A percentile compares a stretch with the other conserved stretches of the same genome.
These are phyloP conservation scores for Trichoderma erinaceum DNA, from an alignment of 495 filamentous ascomycete species.

Conservation along the genomic window DNA sequence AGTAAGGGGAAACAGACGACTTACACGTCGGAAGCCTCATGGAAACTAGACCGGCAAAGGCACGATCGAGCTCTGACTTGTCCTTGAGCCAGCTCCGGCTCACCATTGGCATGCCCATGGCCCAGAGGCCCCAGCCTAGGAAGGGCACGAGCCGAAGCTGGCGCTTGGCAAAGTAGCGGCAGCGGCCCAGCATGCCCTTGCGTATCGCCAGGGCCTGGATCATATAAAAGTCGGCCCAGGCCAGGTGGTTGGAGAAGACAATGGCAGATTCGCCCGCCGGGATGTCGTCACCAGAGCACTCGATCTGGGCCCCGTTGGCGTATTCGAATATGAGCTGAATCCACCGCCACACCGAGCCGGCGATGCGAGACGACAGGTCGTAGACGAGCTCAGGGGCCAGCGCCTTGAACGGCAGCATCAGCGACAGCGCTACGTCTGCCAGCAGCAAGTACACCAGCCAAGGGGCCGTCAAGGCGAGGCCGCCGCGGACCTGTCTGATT, in stretches of 20 bases:
- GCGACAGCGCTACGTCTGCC: slow-evolving; percentile 45
- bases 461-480: slow-evolving; percentile 37
- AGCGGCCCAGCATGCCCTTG: slow-evolving; percentile 49
- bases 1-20: slow-evolving; percentile 18
- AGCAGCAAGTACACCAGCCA: slow-evolving; percentile 45
- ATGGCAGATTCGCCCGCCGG: slow-evolving; percentile 47
- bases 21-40: slow-evolving; percentile 50
- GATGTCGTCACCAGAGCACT: slow-evolving; percentile 41
- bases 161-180: slow-evolving; percentile 53
- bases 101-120: slow-evolving; percentile 55
- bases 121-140: slow-evolving; percentile 55
- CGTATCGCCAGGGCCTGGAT: slow-evolving; percentile 49
- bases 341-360: slow-evolving; percentile 44
- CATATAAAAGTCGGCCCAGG: slow-evolving; percentile 56
- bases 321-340: slow-evolving; percentile 48
- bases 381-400: slow-evolving; percentile 43
- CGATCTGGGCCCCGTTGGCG: slow-evolving; percentile 44
- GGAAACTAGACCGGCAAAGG: slow-evolving; percentile 44
- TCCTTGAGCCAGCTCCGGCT: slow-evolving; percentile 50
- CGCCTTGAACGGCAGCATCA: slow-evolving; percentile 44
- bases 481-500: slow-evolving; percentile 37
- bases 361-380: slow-evolving; percentile 44
- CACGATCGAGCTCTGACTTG: slow-evolving; percentile 45
- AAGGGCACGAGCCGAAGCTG: slow-evolving; percentile 51
- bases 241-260: slow-evolving; percentile 51